These are phyloP conservation scores for Piromyces sp. DNA, from an alignment of 192 early-diverging fungal genomes.

Conservation along the genomic window DNA sequence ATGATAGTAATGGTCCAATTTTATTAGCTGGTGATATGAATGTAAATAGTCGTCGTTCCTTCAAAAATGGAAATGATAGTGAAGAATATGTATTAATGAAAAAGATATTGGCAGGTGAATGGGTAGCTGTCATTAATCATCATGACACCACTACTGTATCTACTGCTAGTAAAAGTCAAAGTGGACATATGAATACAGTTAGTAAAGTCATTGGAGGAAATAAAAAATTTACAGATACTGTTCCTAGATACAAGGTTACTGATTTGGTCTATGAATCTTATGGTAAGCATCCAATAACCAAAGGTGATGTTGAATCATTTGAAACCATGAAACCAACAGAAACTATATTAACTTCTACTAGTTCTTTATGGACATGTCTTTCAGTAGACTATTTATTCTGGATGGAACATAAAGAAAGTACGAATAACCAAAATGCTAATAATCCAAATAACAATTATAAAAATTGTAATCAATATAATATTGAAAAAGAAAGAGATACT, in stretches of 20 bases:
- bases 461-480: background rate
- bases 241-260: background rate
- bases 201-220: slow-evolving; percentile 3
- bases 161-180: background rate
- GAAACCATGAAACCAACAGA: slow-evolving; percentile 32
- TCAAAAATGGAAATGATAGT: slow-evolving; percentile 16
- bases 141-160: background rate
- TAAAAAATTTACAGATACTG: background rate
- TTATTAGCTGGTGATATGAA: slow-evolving; percentile 55
- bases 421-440: too few relatives aligned
- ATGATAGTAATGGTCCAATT: slow-evolving; percentile 32
- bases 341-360: slow-evolving; percentile 27
- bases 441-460: background rate
- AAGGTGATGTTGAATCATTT: slow-evolving; percentile 43
- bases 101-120: slow-evolving; percentile 17
- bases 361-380: background rate
- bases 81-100: slow-evolving; percentile 38
- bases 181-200: slow-evolving; percentile 5
- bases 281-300: slow-evolving; percentile 60
- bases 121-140: background rate
- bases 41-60: slow-evolving; percentile 26
- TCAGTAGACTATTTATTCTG: background rate
- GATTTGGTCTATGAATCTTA: slow-evolving; percentile 38
- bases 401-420: background rate
- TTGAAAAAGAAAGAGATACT: background rate